These are phyloP conservation scores for Fraxinus excelsior DNA, from an alignment of 257 asterid species.

Conservation along the genomic window DNA sequence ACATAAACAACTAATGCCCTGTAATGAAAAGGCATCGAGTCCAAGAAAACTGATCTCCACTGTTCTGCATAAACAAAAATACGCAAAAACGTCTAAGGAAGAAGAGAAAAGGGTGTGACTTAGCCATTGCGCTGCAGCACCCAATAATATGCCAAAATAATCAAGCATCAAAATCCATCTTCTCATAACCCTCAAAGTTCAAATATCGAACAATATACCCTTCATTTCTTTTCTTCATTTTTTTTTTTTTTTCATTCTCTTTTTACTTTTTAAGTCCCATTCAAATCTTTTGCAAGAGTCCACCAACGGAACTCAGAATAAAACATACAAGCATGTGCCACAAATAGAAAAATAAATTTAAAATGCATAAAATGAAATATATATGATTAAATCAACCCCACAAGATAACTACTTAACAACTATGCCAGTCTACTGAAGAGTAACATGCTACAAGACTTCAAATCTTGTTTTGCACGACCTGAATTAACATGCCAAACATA, in stretches of 20 bases:
- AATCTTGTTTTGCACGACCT: not conserved
- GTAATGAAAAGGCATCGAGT: not conserved
- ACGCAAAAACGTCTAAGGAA: too few species aligned
- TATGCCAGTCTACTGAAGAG: not conserved
- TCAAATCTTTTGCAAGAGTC: not conserved
- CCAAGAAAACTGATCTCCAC: not conserved
- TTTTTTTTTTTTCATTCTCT: not conserved
- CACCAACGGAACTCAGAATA: not conserved
- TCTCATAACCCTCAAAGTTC: not conserved
- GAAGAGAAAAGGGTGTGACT: not conserved
- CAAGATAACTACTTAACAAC: not conserved
- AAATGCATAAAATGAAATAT: not conserved
- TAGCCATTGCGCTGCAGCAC: not conserved
- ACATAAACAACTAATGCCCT: not conserved
- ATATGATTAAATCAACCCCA: not conserved
- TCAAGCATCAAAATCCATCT: not conserved
- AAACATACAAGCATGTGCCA: not conserved
- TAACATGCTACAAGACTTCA: not conserved
- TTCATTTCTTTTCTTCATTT: not conserved
- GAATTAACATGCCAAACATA: constrained; percentile 8
- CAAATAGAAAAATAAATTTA: too few species aligned
- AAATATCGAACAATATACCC: not conserved
- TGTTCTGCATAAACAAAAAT: not conserved
- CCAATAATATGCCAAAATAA: not conserved
- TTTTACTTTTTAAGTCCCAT: not conserved